These are phyloP conservation scores for Tilletia caries DNA, from an alignment of 1,284 basidiomycete genomes.

Conservation along the genomic window DNA sequence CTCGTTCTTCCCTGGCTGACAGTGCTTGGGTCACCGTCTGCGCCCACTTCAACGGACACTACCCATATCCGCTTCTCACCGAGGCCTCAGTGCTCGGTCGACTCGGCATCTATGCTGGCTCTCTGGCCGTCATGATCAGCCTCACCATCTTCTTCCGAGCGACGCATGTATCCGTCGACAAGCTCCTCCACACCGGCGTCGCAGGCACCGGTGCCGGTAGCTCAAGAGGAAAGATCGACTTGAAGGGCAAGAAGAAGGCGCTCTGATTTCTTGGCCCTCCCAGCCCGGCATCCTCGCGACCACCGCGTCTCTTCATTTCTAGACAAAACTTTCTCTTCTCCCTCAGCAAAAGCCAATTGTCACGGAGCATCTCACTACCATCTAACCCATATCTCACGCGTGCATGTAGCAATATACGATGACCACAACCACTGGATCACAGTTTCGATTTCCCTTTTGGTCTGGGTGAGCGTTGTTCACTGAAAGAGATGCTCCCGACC, in stretches of 20 bases:
- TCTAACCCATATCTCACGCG: too few species aligned
- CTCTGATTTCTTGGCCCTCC: background rate
- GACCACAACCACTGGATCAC: too few species aligned
- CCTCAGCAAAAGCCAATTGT: too few species aligned
- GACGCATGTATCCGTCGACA: slow-evolving; percentile 20
- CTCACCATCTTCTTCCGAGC: slow-evolving; percentile 11
- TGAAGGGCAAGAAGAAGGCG: slow-evolving; percentile 11
- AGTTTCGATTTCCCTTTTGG: too few species aligned
- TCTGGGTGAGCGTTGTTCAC: too few species aligned
- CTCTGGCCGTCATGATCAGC: slow-evolving; percentile 13
- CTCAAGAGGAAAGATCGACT: slow-evolving; percentile 2
- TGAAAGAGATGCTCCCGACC: slow-evolving; percentile 27
- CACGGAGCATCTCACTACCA: too few species aligned
- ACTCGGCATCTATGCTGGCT: slow-evolving; percentile 22
- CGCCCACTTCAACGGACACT: slow-evolving; percentile 31
- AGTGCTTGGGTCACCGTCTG: slow-evolving; percentile 36
- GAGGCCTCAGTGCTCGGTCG: slow-evolving; percentile 21
- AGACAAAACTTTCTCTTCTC: too few species aligned
- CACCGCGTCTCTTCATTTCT: too few species aligned
- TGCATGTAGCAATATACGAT: too few species aligned
- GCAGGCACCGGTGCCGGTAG: background rate
- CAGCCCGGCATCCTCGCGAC: too few species aligned
- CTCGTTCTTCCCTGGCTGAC: background rate
- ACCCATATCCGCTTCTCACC: slow-evolving; percentile 36
- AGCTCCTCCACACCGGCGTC: background rate